These are phyloP conservation scores for Sugiyamaella lignohabitans DNA, from an alignment of 805 yeast species.

Conservation along the genomic window DNA sequence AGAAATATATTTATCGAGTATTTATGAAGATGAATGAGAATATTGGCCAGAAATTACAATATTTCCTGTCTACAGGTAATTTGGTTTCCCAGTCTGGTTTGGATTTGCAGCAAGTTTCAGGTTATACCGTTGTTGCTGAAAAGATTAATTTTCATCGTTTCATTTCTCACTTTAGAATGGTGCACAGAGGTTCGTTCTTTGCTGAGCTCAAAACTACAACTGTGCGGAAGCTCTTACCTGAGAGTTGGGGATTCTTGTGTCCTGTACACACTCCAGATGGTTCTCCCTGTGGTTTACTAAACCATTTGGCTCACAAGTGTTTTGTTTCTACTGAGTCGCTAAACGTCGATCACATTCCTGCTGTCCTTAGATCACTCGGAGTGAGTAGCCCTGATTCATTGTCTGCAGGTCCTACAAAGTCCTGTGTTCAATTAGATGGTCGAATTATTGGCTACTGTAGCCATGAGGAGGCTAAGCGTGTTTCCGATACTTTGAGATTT, in stretches of 20 bases:
- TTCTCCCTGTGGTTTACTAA: slow-evolving; percentile 95
- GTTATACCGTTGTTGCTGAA: slow-evolving; percentile 98
- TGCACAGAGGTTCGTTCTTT: slow-evolving; percentile 98
- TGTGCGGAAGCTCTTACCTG: slow-evolving; percentile 92
- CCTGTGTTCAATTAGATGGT: slow-evolving; percentile 94
- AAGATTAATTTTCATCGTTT: slow-evolving; percentile 96
- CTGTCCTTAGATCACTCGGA: slow-evolving; percentile 62
- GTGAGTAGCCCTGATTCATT: slow-evolving; percentile 62
- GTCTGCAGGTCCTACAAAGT: slow-evolving; percentile 79
- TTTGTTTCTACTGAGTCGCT: slow-evolving; percentile 68
- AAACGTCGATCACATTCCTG: slow-evolving; percentile 68
- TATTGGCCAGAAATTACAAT: slow-evolving; percentile 89
- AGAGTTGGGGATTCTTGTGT: slow-evolving; percentile 98
- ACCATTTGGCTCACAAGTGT: slow-evolving; percentile 96
- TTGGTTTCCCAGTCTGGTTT: slow-evolving; percentile 94
- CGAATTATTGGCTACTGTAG: slow-evolving; percentile 89
- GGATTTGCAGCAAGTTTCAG: slow-evolving; percentile 96
- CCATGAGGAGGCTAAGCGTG: slow-evolving; percentile 76
- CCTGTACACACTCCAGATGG: slow-evolving; percentile 99
- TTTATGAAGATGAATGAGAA: slow-evolving; percentile 80
- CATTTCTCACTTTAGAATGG: slow-evolving; percentile 98
- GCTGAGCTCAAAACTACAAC: slow-evolving; percentile 97
- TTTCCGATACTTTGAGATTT: slow-evolving; percentile 83
- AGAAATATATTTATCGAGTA: slow-evolving; percentile 75
- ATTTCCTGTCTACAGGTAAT: slow-evolving; percentile 94